A percentile compares a stretch with the other conserved stretches of the same genome.
Evolutionary conservation across 176 grass and related monocot species (phyloP).

Genomic region (Pharus latifolius): DNA sequence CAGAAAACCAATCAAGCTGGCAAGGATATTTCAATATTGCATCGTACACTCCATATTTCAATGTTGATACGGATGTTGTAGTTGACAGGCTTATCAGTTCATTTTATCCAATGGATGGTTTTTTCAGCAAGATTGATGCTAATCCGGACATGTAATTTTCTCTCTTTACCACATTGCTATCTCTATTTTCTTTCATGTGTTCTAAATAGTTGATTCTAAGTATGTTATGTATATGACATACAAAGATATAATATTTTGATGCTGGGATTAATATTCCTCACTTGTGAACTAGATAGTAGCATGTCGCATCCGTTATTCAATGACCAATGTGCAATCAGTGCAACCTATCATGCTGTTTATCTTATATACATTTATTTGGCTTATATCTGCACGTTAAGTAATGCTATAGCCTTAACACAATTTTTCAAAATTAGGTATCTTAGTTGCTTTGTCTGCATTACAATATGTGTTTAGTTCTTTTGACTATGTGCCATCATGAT

Average conservation of each 20-base stretch:
- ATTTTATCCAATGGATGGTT: constrained; percentile 72
- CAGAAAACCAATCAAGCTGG: constrained; percentile 62
- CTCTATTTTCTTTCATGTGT: background rate
- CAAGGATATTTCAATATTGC: constrained; percentile 85
- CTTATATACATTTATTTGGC: too few species aligned
- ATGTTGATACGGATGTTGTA: constrained; percentile 90
- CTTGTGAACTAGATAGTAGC: too few species aligned
- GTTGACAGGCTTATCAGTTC: constrained; percentile 73
- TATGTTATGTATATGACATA: background rate
- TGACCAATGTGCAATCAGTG: too few species aligned
- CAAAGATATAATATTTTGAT: too few species aligned
- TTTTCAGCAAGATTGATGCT: constrained; percentile 77
- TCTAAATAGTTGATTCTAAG: background rate
- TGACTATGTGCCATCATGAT: too few species aligned
- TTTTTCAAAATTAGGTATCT: background rate
- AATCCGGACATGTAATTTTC: constrained; percentile 93
- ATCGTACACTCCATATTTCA: constrained; percentile 90
- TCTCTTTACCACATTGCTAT: background rate
- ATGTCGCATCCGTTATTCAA: too few species aligned
- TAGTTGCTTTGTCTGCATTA: background rate
- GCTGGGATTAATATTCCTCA: too few species aligned
- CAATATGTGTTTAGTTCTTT: background rate
- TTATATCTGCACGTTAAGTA: too few species aligned
- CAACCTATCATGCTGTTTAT: too few species aligned
- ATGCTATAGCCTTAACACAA: too few species aligned